Evolutionary conservation across 2,329 filamentous ascomycete genomes (phyloP).

Genomic region (Diaporthe sp.): DNA sequence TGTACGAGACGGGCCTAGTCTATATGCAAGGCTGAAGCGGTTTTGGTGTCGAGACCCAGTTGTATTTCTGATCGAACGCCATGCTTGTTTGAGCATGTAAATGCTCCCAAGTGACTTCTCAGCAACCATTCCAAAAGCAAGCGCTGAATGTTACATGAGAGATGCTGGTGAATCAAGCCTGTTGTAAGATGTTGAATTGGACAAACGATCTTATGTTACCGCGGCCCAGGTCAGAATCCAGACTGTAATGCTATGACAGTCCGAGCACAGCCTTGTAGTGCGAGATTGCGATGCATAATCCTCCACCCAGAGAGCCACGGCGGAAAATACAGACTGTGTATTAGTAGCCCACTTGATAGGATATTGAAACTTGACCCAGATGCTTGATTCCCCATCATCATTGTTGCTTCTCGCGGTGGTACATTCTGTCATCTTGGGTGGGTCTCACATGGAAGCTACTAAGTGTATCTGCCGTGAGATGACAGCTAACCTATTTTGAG

Average conservation of each 20-base stretch:
- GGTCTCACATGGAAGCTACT: background rate
- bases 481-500: conserved; percentile 9
- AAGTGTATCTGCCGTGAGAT: background rate
- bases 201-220: background rate
- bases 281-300: background rate
- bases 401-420: background rate
- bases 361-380: background rate
- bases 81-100: background rate
- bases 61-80: background rate
- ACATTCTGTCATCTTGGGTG: background rate
- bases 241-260: background rate
- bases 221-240: background rate
- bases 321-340: background rate
- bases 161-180: background rate
- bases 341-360: background rate
- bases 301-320: background rate
- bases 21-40: background rate
- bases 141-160: background rate
- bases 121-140: background rate
- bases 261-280: background rate
- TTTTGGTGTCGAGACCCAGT: background rate
- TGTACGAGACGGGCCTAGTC: background rate
- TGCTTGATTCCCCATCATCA: no score
- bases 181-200: no score
- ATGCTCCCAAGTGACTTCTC: background rate